Evolutionary conservation across 2,329 filamentous ascomycete species (phyloP).

Genomic region (Xylaria hypoxylon): DNA sequence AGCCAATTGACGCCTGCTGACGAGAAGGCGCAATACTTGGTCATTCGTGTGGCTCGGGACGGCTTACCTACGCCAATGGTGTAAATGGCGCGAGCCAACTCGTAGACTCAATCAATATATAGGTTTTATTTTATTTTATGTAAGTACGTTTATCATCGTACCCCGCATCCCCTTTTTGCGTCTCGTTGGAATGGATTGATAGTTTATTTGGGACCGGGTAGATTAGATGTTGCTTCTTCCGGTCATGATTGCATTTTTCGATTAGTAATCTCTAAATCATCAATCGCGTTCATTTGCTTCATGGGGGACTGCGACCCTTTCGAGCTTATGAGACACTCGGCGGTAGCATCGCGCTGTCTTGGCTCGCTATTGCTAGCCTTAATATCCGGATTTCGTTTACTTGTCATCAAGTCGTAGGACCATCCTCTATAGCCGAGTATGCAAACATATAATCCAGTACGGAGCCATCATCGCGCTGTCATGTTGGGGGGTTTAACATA

Average conservation of each 20-base stretch:
- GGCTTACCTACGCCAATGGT: conserved; percentile 6
- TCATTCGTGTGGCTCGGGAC: conserved; percentile 21
- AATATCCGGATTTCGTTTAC: not conserved
- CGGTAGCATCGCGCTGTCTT: not conserved
- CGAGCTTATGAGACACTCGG: not conserved
- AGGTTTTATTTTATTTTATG: not conserved
- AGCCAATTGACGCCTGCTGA: conserved; percentile 28
- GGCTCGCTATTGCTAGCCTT: not conserved
- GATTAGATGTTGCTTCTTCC: conserved; percentile 1
- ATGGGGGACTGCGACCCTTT: not conserved
- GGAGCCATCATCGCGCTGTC: not conserved
- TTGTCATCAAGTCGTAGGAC: not conserved
- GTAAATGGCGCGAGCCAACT: conserved; percentile 21
- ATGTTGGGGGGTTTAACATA: too few species aligned
- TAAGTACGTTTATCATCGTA: not conserved
- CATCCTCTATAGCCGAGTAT: not conserved
- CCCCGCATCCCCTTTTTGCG: not conserved
- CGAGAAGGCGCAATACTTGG: conserved; percentile 6
- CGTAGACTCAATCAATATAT: not conserved
- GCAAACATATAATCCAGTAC: not conserved
- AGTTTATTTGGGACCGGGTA: not conserved
- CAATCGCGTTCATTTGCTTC: not conserved
- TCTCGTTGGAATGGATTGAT: not conserved
- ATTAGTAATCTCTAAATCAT: not conserved
- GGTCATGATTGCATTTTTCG: not conserved